Evolutionary conservation across 192 early-diverging fungal species (phyloP), one percentile per base, ranked within the genome.

Genomic region (Backusella tarrabulga): DNA sequence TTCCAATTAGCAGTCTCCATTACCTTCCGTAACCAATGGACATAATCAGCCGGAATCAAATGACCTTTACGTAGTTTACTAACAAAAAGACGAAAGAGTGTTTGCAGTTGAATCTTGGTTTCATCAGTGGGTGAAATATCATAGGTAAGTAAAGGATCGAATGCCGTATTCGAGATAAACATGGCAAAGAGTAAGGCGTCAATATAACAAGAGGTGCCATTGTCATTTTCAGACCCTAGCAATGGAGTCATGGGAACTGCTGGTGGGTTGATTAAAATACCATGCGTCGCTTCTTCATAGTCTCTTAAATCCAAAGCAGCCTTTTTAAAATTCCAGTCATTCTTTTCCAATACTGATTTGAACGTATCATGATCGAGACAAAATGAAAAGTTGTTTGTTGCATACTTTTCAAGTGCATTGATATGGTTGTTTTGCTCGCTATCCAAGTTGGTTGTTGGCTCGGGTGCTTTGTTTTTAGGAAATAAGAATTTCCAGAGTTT

Each of bases 161-260:
- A 91, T 1, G 88, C 81, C 0, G 83, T 79, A 66, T 89, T 84
- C 1, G 83, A 81, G 2, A 87, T 89, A 82, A 90, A 93, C 89
- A 93, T 88, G 34, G 90, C 90, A 81, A 89, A 87, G 23, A 93
- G 44, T 14, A 93, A 69, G 21, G 87, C 83, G 68, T 92, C 87
- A 54, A 93, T 91, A 73, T 93, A 93, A 77, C 92, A 93, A 19
- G 85, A 86, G 12, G 89, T 92, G 34, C 82, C 81, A 21, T 82
- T 78, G 23, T 91, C 88, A 73, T 93, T 93, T 52, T 87, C 90
- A 9, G 85, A 84, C 3, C 92, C 92, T 17, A 82, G 50, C 67
- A 90, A 73, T 1, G 32, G 19, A 34, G n/a, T 40, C 1, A 11
- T 34, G 12, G 50, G n/a, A 1, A 50, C n/a, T 17, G 23, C 7